Base-by-base conservation (phyloP, 768 basidiomycete genomes). In the Coprinellus micaceus region DNA sequence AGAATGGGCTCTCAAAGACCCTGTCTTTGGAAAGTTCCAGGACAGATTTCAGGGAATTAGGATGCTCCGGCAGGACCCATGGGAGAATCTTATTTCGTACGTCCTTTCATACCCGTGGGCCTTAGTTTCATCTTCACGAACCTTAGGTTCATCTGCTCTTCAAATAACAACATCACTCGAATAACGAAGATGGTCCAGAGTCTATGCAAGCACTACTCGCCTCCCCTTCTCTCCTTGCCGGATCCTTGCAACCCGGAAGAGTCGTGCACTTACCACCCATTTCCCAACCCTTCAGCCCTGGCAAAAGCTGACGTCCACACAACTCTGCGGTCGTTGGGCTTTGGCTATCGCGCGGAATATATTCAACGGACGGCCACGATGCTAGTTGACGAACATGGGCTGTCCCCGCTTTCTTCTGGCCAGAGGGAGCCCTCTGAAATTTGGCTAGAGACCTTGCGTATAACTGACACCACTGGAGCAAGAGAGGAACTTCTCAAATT, bases 81-180 rank as follows among this genome's bases (percentile, higher is more conserved):
- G 93, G 88, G 96, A 98, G 72, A 95, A 91, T 64, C 80, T 98
- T 26, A 74, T 98, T 43, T 94, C 92, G 94, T 97, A 70, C 64
- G 91, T 83, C 44, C 41, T 48, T 44, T 25, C 39, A 22, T 47
- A 45, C 19, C 37, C 39, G 49, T 15, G 7, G 1, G 33, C 30
- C 10, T 55, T 29, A 30, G 48, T 13, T 21, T 53, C 4, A 52
- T 43, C 37, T 30, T 22, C 19, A 45, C 19, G 29, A 45, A 15
- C 15, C 56, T 2, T 47, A 96, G 95, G 9, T 99, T 98, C 74
- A 97, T 99, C 61, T 98, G 96, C 67, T 97, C 94, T 2, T 91
- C 93, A 2, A 98, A 98, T 66, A 98, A 98, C 69, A 94, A 98
- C 63, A 98, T 99, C 50, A 73, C 84, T 4, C 89, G 97, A 5